Evolutionary conservation across 2,329 filamentous ascomycete species (phyloP), one percentile per base, ranked within the genome.

Genomic region (Didymella pinodella): DNA sequence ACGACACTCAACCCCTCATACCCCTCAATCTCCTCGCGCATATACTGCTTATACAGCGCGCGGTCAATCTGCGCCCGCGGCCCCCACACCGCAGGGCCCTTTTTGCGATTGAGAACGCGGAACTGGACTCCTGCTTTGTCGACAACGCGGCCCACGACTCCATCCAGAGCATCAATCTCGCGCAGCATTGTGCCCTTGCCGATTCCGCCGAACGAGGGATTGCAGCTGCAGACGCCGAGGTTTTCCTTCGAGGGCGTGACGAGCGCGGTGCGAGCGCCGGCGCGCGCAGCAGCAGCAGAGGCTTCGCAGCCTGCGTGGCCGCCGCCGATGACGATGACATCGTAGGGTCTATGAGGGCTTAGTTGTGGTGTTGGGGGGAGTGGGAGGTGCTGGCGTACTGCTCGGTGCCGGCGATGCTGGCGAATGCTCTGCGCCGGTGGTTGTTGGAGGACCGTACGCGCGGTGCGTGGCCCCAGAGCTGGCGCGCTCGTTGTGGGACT

Each of bases 111-210:
- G 71, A 99, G 78, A 18, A 96, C 85, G 63, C 91, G 88, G 77
- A 98, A 99, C 75, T 97, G 94, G n/a, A 97, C 86, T 6, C 92
- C 95, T 3, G 95, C 90, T 75, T 95, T 94, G 79, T 99, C 95
- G 59, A 97, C 92, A 22, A 97, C 89, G 34, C 92, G 86, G 0
- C 92, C 93, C 0, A 93, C 90, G 20, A 99, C 82, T 0, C 95
- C 95, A 72, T 98, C 95, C 59, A 99, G 83, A 0, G 95, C 95
- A 80, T 99, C 95, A 31, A 99, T 89, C 78, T 99, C 95, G 41
- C 94, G 89, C 49, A 99, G 82, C 82, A 99, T 97, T 10, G 92
- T 98, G 16, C 95, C 95, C 76, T 99, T 99, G 44, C 95, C 95
- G 68, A 99, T 98, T n/a, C 95, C 95, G 38, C 95, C 95, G 73